phyloP scores from a whole-genome alignment of 2,329 filamentous ascomycete species.

The Arthrobotrys conoides region DNA sequence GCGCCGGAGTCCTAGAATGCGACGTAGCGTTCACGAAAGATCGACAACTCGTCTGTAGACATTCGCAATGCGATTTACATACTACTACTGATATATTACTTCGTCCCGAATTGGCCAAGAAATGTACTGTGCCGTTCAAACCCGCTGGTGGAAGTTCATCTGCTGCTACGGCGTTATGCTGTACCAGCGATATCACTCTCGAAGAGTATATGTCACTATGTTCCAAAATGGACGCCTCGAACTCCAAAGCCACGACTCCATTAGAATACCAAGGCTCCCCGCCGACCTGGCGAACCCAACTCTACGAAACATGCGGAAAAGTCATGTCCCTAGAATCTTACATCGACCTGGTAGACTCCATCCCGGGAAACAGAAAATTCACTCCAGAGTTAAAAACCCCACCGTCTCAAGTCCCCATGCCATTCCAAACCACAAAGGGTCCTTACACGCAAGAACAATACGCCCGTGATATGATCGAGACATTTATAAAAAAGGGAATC shows the following conservation, averaged over 20 bases:
- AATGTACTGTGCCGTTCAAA: slow-evolving; percentile 76
- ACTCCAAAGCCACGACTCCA: slow-evolving; percentile 73
- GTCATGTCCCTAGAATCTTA: slow-evolving; percentile 75
- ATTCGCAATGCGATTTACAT: slow-evolving; percentile 78
- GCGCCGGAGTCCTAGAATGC: slow-evolving; percentile 77
- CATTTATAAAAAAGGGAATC: slow-evolving; percentile 72
- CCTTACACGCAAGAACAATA: slow-evolving; percentile 77
- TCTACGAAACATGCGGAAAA: slow-evolving; percentile 77
- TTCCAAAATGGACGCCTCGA: slow-evolving; percentile 78
- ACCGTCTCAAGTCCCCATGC: slow-evolving; percentile 75
- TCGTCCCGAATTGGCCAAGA: slow-evolving; percentile 74
- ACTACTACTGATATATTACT: slow-evolving; percentile 78
- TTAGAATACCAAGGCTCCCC: slow-evolving; percentile 74
- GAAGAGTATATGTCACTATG: slow-evolving; percentile 78
- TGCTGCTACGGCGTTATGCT: slow-evolving; percentile 77
- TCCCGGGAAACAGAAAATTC: slow-evolving; percentile 73
- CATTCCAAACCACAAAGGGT: slow-evolving; percentile 70
- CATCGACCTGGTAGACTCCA: slow-evolving; percentile 73
- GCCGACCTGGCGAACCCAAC: slow-evolving; percentile 75
- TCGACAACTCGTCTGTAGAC: slow-evolving; percentile 77
- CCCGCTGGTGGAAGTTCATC: slow-evolving; percentile 70
- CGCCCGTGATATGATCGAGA: slow-evolving; percentile 76
- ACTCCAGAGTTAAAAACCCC: slow-evolving; percentile 79
- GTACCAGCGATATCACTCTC: slow-evolving; percentile 79
- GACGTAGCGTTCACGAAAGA: slow-evolving; percentile 78